Evolutionary conservation across 169 alveolate species (phyloP).

Genomic region (Eimeria necatrix): DNA sequence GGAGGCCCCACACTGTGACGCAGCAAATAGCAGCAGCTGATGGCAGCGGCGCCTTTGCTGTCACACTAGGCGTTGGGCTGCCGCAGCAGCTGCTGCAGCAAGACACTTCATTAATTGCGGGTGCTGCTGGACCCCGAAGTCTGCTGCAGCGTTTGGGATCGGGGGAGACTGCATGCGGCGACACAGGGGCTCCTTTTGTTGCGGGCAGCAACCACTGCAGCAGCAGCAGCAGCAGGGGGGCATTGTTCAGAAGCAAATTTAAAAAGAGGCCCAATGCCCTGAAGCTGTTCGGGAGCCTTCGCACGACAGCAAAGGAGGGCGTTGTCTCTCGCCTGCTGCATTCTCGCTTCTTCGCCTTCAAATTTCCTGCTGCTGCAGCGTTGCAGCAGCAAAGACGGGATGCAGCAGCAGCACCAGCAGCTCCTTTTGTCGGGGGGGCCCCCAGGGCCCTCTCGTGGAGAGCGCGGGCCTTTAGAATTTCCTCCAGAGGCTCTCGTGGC

Average conservation of each 20-base stretch:
- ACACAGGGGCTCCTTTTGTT: background rate
- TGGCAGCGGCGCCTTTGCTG: conserved; percentile 45
- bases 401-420: conserved; percentile 34
- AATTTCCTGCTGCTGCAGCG: conserved; percentile 51
- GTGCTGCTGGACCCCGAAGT: conserved; percentile 58
- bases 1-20: conserved; percentile 56
- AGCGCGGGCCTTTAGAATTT: conserved; percentile 43
- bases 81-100: conserved; percentile 69
- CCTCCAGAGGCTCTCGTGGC: conserved; percentile 43
- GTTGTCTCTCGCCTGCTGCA: conserved; percentile 52
- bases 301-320: conserved; percentile 16
- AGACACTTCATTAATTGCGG: conserved; percentile 2
- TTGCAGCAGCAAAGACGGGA: conserved; percentile 5
- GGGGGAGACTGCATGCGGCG: conserved; percentile 4
- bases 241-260: background rate
- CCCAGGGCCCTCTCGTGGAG: conserved; percentile 49
- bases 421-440: conserved; percentile 47
- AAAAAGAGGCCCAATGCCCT: conserved; percentile 9
- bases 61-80: conserved; percentile 40
- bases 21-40: conserved; percentile 70
- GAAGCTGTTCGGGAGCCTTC: conserved; percentile 19
- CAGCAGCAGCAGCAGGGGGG: conserved; percentile 38
- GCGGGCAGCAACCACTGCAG: background rate
- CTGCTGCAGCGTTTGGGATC: conserved; percentile 58
- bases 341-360: background rate